phyloP scores from a whole-genome alignment of 352 stramenopile species.

The Thraustochytrium striatum region DNA sequence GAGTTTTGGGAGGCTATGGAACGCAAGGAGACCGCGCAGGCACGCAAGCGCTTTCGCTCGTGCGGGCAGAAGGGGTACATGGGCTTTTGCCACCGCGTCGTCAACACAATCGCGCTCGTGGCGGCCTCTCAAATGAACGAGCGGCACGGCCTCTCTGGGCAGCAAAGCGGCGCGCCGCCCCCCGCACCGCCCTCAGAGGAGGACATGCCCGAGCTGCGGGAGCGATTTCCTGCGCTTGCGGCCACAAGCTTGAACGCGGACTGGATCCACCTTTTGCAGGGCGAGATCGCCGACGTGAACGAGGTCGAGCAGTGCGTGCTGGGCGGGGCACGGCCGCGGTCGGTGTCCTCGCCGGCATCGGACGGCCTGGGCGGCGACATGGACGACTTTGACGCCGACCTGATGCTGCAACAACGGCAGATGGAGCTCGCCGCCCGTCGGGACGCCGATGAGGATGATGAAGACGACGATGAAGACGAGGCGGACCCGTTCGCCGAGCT shows the following conservation, averaged over 20 bases:
- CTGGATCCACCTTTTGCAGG: neutral
- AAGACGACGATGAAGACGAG: conserved; percentile 13
- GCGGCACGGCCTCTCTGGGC: neutral
- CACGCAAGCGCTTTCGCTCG: neutral
- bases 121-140: neutral
- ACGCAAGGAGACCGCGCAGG: neutral
- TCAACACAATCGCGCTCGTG: conserved; percentile 28
- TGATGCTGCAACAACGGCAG: conserved; percentile 2
- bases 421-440: neutral
- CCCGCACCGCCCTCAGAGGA: no score
- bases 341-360: conserved; percentile 10
- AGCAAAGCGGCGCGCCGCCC: no score
- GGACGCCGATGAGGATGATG: neutral
- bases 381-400: conserved; percentile 35
- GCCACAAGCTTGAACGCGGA: conserved; percentile 3
- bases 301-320: conserved; percentile 28
- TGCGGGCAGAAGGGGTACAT: conserved; percentile 34
- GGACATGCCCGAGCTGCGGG: neutral
- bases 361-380: conserved; percentile 20
- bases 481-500: neutral
- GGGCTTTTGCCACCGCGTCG: conserved; percentile 31
- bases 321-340: neutral
- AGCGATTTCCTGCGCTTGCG: no score
- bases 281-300: conserved; percentile 34
- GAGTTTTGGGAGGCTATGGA: conserved; percentile 18